A percentile compares a stretch with the other conserved stretches of the same genome.
These are phyloP conservation scores for Aspergillus sp. DNA, from an alignment of 2,329 filamentous ascomycete species.

Conservation along the genomic window DNA sequence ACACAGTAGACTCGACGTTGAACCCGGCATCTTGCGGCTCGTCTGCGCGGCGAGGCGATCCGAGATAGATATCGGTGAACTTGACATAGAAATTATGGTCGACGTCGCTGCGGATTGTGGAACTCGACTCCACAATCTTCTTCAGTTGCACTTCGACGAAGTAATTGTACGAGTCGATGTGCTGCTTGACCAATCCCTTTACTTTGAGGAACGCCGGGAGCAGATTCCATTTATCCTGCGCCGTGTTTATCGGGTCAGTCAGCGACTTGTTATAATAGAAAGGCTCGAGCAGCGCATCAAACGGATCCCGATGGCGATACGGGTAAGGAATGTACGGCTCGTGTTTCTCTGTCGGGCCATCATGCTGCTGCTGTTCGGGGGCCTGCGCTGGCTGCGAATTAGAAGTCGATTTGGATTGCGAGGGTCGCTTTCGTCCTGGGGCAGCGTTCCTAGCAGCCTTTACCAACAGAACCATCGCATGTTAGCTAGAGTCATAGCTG, in stretches of 20 bases:
- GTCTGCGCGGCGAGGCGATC: constrained; percentile 71
- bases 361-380: constrained; percentile 10
- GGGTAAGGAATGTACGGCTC: constrained; percentile 10
- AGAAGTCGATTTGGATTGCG: constrained; percentile 18
- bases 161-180: constrained; percentile 98
- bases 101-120: constrained; percentile 81
- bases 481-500: constrained; percentile 7
- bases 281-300: constrained; percentile 60
- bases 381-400: constrained; percentile 12
- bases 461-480: constrained; percentile 2
- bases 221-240: constrained; percentile 88
- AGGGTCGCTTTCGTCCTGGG: constrained; percentile 21
- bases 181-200: constrained; percentile 93
- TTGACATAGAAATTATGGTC: constrained; percentile 90
- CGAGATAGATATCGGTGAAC: constrained; percentile 85
- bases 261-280: constrained; percentile 64
- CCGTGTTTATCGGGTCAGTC: constrained; percentile 63
- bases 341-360: constrained; percentile 10
- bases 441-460: constrained; percentile 12
- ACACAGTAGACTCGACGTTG: constrained; percentile 52
- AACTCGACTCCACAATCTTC: constrained; percentile 90
- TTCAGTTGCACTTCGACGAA: constrained; percentile 96
- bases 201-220: constrained; percentile 96
- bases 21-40: constrained; percentile 52
- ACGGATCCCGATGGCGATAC: constrained; percentile 35